Percentiles rank a stretch among this genome's conserved stretches.
Conservation (phyloP, 345 rosid species). For the Hibiscus mutabilis region DNA sequence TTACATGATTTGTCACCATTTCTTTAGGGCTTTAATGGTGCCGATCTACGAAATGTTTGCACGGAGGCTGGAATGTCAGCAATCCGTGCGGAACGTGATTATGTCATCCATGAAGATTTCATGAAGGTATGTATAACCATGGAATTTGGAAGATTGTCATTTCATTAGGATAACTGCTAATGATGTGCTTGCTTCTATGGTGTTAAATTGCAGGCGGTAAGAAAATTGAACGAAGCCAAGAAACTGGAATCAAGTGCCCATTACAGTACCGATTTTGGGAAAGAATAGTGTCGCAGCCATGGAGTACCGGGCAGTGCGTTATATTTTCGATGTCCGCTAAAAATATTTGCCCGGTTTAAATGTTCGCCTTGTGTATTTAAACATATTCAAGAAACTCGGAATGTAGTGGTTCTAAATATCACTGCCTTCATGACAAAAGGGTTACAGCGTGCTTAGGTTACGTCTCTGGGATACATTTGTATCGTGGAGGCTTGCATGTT, state of each 20-base stretch:
- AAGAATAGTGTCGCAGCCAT: slow-evolving; percentile 41
- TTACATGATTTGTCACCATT: slow-evolving; percentile 6
- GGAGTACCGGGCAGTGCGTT: slow-evolving; percentile 21
- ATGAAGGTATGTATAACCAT: slow-evolving; percentile 61
- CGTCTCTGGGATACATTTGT: background rate
- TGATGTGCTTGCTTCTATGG: background rate
- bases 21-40: slow-evolving; percentile 86
- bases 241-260: slow-evolving; percentile 89
- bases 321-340: background rate
- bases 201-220: slow-evolving; percentile 61
- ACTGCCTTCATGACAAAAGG: background rate
- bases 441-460: background rate
- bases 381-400: background rate
- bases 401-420: background rate
- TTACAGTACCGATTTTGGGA: slow-evolving; percentile 86
- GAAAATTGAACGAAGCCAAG: slow-evolving; percentile 88
- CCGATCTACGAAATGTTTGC: slow-evolving; percentile 90
- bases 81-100: slow-evolving; percentile 90
- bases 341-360: background rate
- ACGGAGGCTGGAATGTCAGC: slow-evolving; percentile 99
- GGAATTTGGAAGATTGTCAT: background rate
- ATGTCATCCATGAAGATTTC: slow-evolving; percentile 96
- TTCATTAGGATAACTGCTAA: background rate
- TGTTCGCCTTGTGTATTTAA: background rate
- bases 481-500: background rate